Percentiles rank a stretch among this genome's conserved stretches.
These are phyloP conservation scores for Acer negundo DNA, from an alignment of 345 rosid genomes.

Conservation along the genomic window DNA sequence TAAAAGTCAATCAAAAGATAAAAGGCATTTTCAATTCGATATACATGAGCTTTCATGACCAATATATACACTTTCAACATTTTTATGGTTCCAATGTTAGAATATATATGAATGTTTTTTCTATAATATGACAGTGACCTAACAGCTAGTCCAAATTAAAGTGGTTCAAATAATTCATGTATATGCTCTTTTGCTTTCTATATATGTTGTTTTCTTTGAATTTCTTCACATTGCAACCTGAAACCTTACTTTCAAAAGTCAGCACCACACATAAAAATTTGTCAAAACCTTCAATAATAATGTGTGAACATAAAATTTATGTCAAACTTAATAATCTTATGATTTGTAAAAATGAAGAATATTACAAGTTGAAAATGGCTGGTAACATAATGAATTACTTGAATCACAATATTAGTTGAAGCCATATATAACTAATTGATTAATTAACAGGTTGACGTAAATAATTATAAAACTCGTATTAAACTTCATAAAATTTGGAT, in stretches of 20 bases:
- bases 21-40: neutral
- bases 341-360: too few relatives aligned
- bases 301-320: too few relatives aligned
- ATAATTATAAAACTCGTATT: too few relatives aligned
- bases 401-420: too few relatives aligned
- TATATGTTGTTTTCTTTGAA: neutral
- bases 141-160: neutral
- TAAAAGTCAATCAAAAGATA: slow-evolving; percentile 9
- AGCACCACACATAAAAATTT: neutral
- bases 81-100: neutral
- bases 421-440: too few relatives aligned
- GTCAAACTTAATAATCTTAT: too few relatives aligned
- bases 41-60: neutral
- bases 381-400: too few relatives aligned
- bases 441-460: too few relatives aligned
- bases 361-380: too few relatives aligned
- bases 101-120: neutral
- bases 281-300: too few relatives aligned
- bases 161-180: slow-evolving; percentile 10
- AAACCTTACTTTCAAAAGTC: neutral
- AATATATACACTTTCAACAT: slow-evolving; percentile 14
- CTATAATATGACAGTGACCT: slow-evolving; percentile 16
- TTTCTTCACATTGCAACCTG: neutral
- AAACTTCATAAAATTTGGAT: too few relatives aligned
- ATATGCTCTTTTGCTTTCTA: too few relatives aligned